These are phyloP conservation scores for Neocallimastix lanati DNA, from an alignment of 192 early-diverging fungal species.

Conservation along the genomic window DNA sequence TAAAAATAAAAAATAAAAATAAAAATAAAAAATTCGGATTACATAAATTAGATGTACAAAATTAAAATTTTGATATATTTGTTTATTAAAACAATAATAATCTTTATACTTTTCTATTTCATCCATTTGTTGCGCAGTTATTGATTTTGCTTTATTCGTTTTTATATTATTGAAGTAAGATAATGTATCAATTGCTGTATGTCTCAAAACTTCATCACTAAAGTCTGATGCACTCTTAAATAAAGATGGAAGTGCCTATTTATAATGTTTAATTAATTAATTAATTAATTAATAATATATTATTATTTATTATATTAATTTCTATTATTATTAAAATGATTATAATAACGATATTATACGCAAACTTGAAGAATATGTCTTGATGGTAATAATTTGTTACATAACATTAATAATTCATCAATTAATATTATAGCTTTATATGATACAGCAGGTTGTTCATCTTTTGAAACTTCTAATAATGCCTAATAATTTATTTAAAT, in stretches of 20 bases:
- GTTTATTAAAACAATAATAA: too few species aligned
- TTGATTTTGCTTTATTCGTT: neutral
- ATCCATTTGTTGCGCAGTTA: neutral
- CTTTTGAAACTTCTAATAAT: neutral
- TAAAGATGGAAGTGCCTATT: neutral
- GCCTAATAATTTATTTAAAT: neutral
- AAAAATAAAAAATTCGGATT: too few species aligned
- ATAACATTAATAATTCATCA: neutral
- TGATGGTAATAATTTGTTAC: neutral
- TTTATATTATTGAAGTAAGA: neutral
- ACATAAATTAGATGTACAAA: too few species aligned
- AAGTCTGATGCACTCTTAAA: neutral
- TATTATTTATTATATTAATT: too few species aligned
- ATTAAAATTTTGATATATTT: too few species aligned
- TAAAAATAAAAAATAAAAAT: too few species aligned
- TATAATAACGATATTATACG: neutral
- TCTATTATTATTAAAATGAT: too few species aligned
- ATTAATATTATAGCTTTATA: neutral
- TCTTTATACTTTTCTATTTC: too few species aligned
- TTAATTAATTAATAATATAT: too few species aligned
- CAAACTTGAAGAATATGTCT: neutral
- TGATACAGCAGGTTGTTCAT: neutral
- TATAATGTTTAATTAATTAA: too few species aligned
- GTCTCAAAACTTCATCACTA: neutral
- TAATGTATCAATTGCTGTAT: neutral